These are phyloP conservation scores for Yamadazyma dushanensis DNA, from an alignment of 1,139 yeast species.

Conservation along the genomic window DNA sequence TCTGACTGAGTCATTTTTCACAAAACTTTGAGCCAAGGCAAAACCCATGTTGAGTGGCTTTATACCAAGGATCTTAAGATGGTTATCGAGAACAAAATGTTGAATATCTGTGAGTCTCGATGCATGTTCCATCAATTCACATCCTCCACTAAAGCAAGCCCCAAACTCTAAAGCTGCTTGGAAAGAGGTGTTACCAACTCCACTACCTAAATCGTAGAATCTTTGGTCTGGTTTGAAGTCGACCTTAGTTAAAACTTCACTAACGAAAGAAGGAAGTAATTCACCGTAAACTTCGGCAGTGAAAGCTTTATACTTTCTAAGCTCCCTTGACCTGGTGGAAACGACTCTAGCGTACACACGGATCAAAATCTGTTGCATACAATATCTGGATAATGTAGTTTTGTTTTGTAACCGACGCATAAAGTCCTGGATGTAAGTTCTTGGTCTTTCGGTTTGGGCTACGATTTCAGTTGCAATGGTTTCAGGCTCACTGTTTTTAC, in stretches of 20 bases:
- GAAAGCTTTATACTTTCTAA: conserved; percentile 78
- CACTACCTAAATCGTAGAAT: conserved; percentile 88
- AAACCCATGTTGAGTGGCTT: conserved; percentile 55
- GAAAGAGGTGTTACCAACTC: conserved; percentile 88
- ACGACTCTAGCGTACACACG: conserved; percentile 77
- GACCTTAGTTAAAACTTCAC: conserved; percentile 68
- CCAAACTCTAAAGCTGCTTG: conserved; percentile 91
- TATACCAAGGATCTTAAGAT: conserved; percentile 66
- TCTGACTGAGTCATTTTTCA: conserved; percentile 58
- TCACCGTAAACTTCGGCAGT: conserved; percentile 94
- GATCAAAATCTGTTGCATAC: conserved; percentile 68
- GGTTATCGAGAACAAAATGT: conserved; percentile 52
- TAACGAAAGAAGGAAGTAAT: conserved; percentile 72
- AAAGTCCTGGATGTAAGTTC: conserved; percentile 27
- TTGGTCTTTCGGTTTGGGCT: conserved; percentile 17
- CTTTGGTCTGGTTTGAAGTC: conserved; percentile 51
- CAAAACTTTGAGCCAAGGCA: conserved; percentile 70
- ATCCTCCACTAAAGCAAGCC: conserved; percentile 74
- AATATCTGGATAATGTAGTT: conserved; percentile 50
- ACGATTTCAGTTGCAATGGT: neutral
- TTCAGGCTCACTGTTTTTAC: neutral
- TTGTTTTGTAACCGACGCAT: conserved; percentile 31
- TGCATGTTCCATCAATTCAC: conserved; percentile 86
- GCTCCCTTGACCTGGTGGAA: conserved; percentile 65
- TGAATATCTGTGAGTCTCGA: conserved; percentile 67